Conservation (phyloP, 768 basidiomycete species). For the Naganishia kalamii region DNA sequence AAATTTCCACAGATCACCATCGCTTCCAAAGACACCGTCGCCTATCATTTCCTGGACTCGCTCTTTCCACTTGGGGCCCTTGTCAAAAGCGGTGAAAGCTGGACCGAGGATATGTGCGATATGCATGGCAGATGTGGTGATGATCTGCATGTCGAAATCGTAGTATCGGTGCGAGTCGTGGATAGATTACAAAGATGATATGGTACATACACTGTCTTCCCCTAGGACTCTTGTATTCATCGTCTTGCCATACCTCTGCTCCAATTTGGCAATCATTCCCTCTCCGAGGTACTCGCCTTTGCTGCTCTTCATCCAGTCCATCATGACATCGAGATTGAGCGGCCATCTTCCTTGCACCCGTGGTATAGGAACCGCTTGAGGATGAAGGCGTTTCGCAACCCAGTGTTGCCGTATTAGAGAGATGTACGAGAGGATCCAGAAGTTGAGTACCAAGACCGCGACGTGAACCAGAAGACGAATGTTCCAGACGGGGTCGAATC, state of each 20-base stretch:
- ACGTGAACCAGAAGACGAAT: no score
- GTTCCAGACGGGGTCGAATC: no score
- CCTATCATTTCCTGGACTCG: conserved; percentile 38
- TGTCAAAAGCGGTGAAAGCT: conserved; percentile 27
- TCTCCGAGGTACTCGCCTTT: conserved; percentile 39
- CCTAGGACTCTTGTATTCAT: conserved; percentile 42
- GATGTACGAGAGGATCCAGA: conserved; percentile 18
- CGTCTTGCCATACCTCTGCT: conserved; percentile 20
- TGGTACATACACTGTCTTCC: conserved; percentile 37
- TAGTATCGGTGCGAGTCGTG: neutral
- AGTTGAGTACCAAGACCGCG: conserved; percentile 23
- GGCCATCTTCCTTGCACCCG: conserved; percentile 33
- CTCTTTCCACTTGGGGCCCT: conserved; percentile 36
- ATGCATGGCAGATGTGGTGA: conserved; percentile 10
- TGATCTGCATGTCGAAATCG: neutral
- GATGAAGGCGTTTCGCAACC: conserved; percentile 16
- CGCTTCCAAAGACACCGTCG: conserved; percentile 45
- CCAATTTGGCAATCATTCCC: conserved; percentile 33
- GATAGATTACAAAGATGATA: neutral
- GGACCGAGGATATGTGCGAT: conserved; percentile 3
- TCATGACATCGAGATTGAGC: conserved; percentile 37
- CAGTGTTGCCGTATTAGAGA: conserved; percentile 2
- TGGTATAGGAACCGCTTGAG: conserved; percentile 23
- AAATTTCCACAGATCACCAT: conserved; percentile 40
- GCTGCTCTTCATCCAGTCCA: conserved; percentile 35